Percentiles rank a stretch among this genome's conserved stretches.
Evolutionary conservation across 306 rosid genomes (phyloP).

Genomic region (Abrus pulchellus): DNA sequence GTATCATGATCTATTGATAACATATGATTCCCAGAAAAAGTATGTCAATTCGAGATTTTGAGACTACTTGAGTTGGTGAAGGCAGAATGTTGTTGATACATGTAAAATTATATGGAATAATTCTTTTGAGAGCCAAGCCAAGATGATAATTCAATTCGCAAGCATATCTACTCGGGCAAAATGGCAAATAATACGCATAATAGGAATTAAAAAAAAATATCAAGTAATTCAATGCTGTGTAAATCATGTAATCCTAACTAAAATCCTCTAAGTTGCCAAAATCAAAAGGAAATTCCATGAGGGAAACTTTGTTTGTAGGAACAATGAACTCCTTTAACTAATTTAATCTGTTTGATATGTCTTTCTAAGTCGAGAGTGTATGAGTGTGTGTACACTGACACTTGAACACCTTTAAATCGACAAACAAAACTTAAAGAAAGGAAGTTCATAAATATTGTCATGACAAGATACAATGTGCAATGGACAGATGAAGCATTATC

Average conservation of each 20-base stretch:
- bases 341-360: neutral
- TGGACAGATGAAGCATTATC: neutral
- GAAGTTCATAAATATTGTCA: neutral
- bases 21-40: neutral
- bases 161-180: neutral
- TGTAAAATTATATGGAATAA: neutral
- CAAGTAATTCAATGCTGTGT: neutral
- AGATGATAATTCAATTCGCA: neutral
- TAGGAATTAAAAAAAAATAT: neutral
- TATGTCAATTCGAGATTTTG: neutral
- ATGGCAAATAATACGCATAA: neutral
- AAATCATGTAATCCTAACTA: neutral
- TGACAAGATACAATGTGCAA: neutral
- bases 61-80: neutral
- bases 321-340: neutral
- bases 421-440: neutral
- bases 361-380: neutral
- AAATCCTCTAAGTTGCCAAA: neutral
- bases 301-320: neutral
- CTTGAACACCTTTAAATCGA: constrained; percentile 1
- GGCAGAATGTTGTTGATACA: constrained; percentile 1
- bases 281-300: neutral
- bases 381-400: neutral
- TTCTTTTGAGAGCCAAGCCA: neutral
- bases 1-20: neutral